These are phyloP conservation scores for Monosporascus cannonballus DNA, from an alignment of 2,329 filamentous ascomycete species.

Conservation along the genomic window DNA sequence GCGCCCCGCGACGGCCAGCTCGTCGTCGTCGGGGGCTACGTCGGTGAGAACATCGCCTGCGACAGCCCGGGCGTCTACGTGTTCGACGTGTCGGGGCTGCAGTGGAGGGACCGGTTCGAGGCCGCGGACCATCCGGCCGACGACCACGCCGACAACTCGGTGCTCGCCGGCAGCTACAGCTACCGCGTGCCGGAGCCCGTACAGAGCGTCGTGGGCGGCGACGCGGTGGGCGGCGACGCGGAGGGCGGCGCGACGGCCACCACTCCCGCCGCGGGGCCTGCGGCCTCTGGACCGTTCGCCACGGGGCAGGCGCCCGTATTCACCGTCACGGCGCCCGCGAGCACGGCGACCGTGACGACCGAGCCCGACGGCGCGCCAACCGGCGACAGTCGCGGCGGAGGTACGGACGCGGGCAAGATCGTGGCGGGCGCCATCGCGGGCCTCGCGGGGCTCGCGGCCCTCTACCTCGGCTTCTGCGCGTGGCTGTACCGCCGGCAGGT, in stretches of 20 bases:
- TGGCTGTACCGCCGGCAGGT: slow-evolving; percentile 71
- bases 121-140: slow-evolving; percentile 46
- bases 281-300: slow-evolving; percentile 63
- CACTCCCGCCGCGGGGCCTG: slow-evolving; percentile 52
- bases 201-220: slow-evolving; percentile 57
- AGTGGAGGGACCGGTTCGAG: slow-evolving; percentile 58
- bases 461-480: slow-evolving; percentile 64
- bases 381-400: slow-evolving; percentile 23
- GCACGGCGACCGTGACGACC: slow-evolving; percentile 38
- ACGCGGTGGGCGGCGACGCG: slow-evolving; percentile 46
- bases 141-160: slow-evolving; percentile 41
- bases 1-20: slow-evolving; percentile 66
- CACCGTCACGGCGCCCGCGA: slow-evolving; percentile 50
- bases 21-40: slow-evolving; percentile 64
- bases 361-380: slow-evolving; percentile 31
- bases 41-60: slow-evolving; percentile 53
- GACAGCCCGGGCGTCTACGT: slow-evolving; percentile 66
- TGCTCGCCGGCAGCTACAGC: slow-evolving; percentile 53
- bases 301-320: slow-evolving; percentile 66
- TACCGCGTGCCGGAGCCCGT: slow-evolving; percentile 61
- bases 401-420: slow-evolving; percentile 34
- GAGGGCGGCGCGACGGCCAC: slow-evolving; percentile 62
- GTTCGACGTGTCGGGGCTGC: slow-evolving; percentile 61
- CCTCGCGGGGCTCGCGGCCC: slow-evolving; percentile 53
- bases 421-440: slow-evolving; percentile 55